A percentile compares a stretch with the other conserved stretches of the same genome.
phyloP scores from a whole-genome alignment of 768 basidiomycete genomes.

The Suillus cothurnatus region DNA sequence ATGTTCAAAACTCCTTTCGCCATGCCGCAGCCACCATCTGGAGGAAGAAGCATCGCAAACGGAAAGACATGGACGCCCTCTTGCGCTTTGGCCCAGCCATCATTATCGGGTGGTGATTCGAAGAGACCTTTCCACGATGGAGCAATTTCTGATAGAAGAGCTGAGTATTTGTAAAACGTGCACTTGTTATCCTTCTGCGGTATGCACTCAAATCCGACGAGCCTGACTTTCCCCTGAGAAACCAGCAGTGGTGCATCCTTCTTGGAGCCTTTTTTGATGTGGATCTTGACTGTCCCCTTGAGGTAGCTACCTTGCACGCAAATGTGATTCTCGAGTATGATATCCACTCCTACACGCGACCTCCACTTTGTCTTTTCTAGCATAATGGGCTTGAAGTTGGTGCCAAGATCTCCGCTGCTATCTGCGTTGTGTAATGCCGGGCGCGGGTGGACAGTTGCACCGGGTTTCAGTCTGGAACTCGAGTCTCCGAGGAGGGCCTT shows the following conservation, averaged over 20 bases:
- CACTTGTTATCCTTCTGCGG: constrained; percentile 59
- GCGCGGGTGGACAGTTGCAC: constrained; percentile 46
- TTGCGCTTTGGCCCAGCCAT: constrained; percentile 63
- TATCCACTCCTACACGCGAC: constrained; percentile 81
- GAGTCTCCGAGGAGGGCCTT: constrained; percentile 65
- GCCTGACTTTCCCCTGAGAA: constrained; percentile 74
- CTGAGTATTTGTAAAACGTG: constrained; percentile 81
- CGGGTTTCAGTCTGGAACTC: constrained; percentile 54
- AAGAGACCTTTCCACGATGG: constrained; percentile 46
- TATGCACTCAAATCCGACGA: constrained; percentile 84
- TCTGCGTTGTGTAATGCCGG: constrained; percentile 14
- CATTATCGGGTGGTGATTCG: constrained; percentile 48
- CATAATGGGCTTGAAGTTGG: constrained; percentile 35
- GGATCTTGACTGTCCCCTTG: constrained; percentile 68
- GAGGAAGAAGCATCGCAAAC: constrained; percentile 70
- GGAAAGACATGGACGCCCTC: constrained; percentile 73
- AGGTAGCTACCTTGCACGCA: constrained; percentile 81
- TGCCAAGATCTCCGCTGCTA: constrained; percentile 13
- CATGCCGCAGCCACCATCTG: constrained; percentile 50
- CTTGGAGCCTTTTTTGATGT: constrained; percentile 55
- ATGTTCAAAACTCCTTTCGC: constrained; percentile 61
- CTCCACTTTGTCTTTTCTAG: constrained; percentile 75
- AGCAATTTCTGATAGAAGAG: constrained; percentile 51
- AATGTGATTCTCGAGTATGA: constrained; percentile 71
- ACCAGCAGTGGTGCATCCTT: constrained; percentile 63